Conservation (phyloP, 768 basidiomycete genomes). For the Leccinum truebloodii region DNA sequence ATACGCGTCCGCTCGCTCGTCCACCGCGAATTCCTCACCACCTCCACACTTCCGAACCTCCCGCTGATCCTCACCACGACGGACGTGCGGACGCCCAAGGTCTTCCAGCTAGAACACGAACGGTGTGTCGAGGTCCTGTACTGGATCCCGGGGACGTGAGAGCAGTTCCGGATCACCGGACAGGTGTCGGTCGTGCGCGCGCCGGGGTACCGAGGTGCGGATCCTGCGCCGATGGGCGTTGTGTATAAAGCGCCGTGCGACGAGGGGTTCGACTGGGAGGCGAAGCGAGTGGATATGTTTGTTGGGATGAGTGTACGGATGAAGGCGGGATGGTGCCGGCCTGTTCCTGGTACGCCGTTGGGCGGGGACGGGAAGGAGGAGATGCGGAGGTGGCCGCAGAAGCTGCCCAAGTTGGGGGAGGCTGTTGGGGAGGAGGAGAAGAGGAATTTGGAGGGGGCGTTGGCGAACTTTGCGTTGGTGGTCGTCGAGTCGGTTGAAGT, state of each 20-base stretch:
- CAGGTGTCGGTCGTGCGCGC: constrained; percentile 54
- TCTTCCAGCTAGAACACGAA: constrained; percentile 51
- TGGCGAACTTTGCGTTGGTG: constrained; percentile 69
- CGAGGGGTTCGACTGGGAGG: constrained; percentile 59
- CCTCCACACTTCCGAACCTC: constrained; percentile 32
- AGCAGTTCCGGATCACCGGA: constrained; percentile 76
- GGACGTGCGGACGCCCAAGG: constrained; percentile 73
- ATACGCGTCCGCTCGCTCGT: constrained; percentile 62
- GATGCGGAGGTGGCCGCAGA: constrained; percentile 60
- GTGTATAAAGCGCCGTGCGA: constrained; percentile 35
- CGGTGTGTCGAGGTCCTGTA: constrained; percentile 59
- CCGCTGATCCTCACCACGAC: constrained; percentile 70
- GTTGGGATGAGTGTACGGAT: constrained; percentile 57
- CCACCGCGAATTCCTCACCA: constrained; percentile 58
- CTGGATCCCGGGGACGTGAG: constrained; percentile 67
- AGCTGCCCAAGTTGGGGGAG: constrained; percentile 49
- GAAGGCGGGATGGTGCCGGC: constrained; percentile 73
- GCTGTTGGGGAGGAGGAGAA: constrained; percentile 45
- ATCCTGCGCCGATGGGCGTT: constrained; percentile 16
- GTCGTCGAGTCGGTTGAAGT: constrained; percentile 70
- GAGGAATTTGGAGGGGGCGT: constrained; percentile 51
- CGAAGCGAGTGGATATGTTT: constrained; percentile 60
- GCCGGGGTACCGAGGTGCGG: background rate
- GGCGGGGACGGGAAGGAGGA: constrained; percentile 50
- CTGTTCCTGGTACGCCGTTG: constrained; percentile 60